These are phyloP conservation scores for Lipomyces starkeyi DNA, from an alignment of 805 yeast genomes.

Conservation along the genomic window DNA sequence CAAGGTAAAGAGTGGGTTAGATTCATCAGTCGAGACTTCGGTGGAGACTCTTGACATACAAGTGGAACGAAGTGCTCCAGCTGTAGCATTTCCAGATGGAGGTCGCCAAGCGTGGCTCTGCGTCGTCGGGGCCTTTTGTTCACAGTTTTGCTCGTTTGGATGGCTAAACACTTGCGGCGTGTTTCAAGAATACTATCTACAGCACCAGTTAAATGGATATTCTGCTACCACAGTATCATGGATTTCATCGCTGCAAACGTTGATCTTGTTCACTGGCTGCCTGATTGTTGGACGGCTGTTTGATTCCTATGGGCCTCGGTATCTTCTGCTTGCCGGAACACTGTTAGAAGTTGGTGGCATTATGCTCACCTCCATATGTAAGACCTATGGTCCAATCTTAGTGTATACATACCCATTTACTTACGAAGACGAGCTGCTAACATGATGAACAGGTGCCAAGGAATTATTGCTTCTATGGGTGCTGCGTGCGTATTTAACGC, in stretches of 20 bases:
- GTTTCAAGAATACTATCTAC: slow-evolving; percentile 43
- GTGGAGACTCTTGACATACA: neutral
- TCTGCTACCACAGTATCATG: slow-evolving; percentile 45
- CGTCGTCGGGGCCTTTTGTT: slow-evolving; percentile 61
- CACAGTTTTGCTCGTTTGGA: slow-evolving; percentile 66
- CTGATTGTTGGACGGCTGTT: slow-evolving; percentile 35
- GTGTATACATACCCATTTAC: slow-evolving; percentile 57
- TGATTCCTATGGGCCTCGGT: slow-evolving; percentile 38
- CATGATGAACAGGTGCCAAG: slow-evolving; percentile 51
- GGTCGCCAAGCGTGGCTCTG: slow-evolving; percentile 64
- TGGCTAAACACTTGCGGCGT: slow-evolving; percentile 45
- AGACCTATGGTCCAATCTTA: slow-evolving; percentile 57
- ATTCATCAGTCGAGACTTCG: neutral
- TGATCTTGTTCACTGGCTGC: slow-evolving; percentile 40
- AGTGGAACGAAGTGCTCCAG: neutral
- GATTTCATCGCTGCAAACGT: slow-evolving; percentile 47
- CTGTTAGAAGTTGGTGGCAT: slow-evolving; percentile 41
- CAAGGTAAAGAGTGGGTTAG: neutral
- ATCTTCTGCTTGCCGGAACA: slow-evolving; percentile 37
- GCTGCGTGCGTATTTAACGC: slow-evolving; percentile 31
- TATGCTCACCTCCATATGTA: slow-evolving; percentile 48
- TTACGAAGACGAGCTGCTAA: slow-evolving; percentile 53
- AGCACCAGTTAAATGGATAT: slow-evolving; percentile 36
- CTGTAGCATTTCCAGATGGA: slow-evolving; percentile 54
- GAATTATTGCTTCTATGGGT: slow-evolving; percentile 29